Evolutionary conservation across 2,329 filamentous ascomycete species (phyloP).

Genomic region (Podosphaera fusca): DNA sequence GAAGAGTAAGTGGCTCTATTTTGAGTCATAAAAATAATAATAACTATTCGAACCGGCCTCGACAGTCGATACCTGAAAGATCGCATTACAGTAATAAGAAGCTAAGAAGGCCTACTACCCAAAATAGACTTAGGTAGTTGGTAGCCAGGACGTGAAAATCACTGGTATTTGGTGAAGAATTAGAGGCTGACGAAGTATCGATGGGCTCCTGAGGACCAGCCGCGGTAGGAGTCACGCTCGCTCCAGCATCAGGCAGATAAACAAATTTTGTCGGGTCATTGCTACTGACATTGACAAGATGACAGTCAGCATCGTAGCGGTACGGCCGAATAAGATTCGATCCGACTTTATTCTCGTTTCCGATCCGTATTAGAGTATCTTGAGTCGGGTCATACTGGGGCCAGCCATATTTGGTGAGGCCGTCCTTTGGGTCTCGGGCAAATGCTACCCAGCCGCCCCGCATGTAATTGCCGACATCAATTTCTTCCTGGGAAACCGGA

Average conservation of each 20-base stretch:
- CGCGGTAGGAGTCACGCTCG: slow-evolving; percentile 3
- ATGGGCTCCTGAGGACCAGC: not conserved
- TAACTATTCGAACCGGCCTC: too few species aligned
- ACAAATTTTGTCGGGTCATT: slow-evolving; percentile 2
- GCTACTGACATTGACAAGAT: slow-evolving; percentile 8
- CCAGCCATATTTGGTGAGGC: slow-evolving; percentile 15
- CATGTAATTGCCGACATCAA: slow-evolving; percentile 16
- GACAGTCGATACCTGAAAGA: too few species aligned
- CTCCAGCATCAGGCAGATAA: slow-evolving; percentile 5
- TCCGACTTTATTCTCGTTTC: slow-evolving; percentile 12
- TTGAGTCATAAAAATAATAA: too few species aligned
- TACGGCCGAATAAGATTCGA: slow-evolving; percentile 11
- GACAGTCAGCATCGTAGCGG: slow-evolving; percentile 12
- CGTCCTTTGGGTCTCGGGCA: slow-evolving; percentile 18
- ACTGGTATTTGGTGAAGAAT: too few species aligned
- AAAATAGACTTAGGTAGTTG: too few species aligned
- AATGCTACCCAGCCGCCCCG: slow-evolving; percentile 20
- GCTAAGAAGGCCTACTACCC: too few species aligned
- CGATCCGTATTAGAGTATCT: slow-evolving; percentile 13
- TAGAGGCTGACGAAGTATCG: too few species aligned
- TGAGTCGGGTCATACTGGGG: slow-evolving; percentile 9
- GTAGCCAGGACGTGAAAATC: too few species aligned
- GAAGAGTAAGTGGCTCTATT: too few species aligned
- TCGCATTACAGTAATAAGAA: too few species aligned
- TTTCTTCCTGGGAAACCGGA: slow-evolving; percentile 14